These are phyloP conservation scores for Hypericum perforatum DNA, from an alignment of 345 rosid species.

Conservation along the genomic window DNA sequence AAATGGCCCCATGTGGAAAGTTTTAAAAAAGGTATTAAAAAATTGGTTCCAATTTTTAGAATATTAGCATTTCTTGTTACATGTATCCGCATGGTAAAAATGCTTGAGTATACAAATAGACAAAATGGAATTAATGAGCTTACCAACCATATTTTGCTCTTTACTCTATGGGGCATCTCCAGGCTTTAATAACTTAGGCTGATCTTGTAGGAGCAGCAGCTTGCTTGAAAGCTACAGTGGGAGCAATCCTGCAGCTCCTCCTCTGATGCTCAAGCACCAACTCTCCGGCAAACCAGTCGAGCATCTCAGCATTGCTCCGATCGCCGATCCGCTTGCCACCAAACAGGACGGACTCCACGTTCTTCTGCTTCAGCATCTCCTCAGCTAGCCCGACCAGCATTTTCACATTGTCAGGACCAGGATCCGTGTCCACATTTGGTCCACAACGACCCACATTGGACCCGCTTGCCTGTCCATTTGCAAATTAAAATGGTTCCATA, in stretches of 20 bases:
- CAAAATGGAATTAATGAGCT: constrained; percentile 5
- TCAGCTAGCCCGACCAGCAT: constrained; percentile 63
- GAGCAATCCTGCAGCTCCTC: constrained; percentile 87
- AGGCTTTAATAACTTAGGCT: constrained; percentile 9
- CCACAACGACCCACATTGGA: constrained; percentile 55
- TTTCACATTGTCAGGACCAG: constrained; percentile 60
- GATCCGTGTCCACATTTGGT: constrained; percentile 59
- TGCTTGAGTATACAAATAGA: too few species aligned
- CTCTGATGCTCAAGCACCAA: constrained; percentile 87
- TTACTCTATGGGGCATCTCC: constrained; percentile 19
- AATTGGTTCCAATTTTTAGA: too few species aligned
- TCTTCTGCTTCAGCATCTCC: constrained; percentile 93
- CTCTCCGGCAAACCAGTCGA: constrained; percentile 81
- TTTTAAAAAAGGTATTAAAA: too few species aligned
- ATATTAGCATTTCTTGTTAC: too few species aligned
- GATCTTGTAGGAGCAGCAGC: constrained; percentile 33
- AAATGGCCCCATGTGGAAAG: too few species aligned
- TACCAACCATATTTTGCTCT: constrained; percentile 17
- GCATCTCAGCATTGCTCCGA: constrained; percentile 65
- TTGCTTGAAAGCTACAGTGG: constrained; percentile 97
- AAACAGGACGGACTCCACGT: constrained; percentile 82
- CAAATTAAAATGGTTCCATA: neutral
- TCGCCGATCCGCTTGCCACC: constrained; percentile 78
- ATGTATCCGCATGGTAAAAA: too few species aligned
- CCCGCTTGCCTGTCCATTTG: constrained; percentile 58